Evolutionary conservation across 2,329 filamentous ascomycete species (phyloP), one percentile per base, ranked within the genome.

Genomic region (Sporothrix pallida): DNA sequence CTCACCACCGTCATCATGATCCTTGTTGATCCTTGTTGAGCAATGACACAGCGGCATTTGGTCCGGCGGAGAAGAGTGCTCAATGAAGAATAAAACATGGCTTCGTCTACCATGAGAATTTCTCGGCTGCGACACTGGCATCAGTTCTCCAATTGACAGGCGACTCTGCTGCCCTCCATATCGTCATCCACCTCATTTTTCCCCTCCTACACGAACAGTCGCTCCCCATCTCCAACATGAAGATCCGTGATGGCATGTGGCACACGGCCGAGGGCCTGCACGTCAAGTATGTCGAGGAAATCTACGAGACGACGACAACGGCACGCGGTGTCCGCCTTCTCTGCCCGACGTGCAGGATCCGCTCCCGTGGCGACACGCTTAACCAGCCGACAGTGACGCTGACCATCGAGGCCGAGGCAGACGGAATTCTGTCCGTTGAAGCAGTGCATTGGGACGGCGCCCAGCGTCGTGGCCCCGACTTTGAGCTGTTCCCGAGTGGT

Each of bases 171-270:
- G 23, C 23, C 23, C 23, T 26, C 23, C 23, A 26, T 26, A 26
- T 26, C 23, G 23, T 26, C 23, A 26, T 26, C 23, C 23, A 26
- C 23, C 1, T 26, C 23, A 26, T 26, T 26, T 26, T 26, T 3
- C 23, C 23, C 23, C 23, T 26, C 23, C 23, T 26, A 26, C 23
- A 26, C 23, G 23, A 26, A 26, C 23, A 63, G 17, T 15, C 20
- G 15, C 12, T 13, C 20, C 9, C 20, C n/a, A 31, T 10, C 48
- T 17, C 23, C 65, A 31, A 52, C 60, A 89, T 89, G 88, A 89
- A 88, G 82, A 89, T 90, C 77, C 87, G 87, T 76, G 87, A 90
- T 86, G 87, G 87, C 76, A 90, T 91, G 90, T 92, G 90, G 90
- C 83, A 91, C 68, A 84, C 86, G 58, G 88, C 87, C 73, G 87